A percentile compares a stretch with the other conserved stretches of the same genome.
Conservation (phyloP, 75 land plant genomes). For the Larix kaempferi region DNA sequence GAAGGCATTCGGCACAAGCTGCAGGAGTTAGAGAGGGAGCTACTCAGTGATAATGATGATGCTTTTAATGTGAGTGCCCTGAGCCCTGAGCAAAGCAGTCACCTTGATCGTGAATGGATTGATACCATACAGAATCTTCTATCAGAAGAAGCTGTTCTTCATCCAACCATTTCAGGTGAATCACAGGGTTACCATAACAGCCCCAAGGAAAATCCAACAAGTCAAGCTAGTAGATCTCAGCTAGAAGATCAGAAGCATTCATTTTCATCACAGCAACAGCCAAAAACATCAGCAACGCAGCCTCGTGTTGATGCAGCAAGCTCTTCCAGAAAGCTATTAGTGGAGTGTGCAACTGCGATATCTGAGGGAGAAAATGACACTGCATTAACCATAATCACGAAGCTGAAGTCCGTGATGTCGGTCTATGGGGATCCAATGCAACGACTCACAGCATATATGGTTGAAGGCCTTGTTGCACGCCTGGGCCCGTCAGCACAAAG, state of each 20-base stretch:
- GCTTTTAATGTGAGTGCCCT: constrained; percentile 7
- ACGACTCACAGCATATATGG: constrained; percentile 52
- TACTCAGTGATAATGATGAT: constrained; percentile 45
- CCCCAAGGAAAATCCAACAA: background rate
- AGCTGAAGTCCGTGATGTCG: constrained; percentile 28
- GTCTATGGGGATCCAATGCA: constrained; percentile 58
- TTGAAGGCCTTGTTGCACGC: constrained; percentile 44
- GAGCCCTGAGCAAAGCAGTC: constrained; percentile 6
- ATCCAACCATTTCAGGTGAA: background rate
- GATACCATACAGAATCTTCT: constrained; percentile 1
- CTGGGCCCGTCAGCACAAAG: constrained; percentile 13
- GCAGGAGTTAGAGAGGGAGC: constrained; percentile 47
- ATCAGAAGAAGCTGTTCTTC: background rate
- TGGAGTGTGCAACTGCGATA: constrained; percentile 54
- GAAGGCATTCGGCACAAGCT: constrained; percentile 36
- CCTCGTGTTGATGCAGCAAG: background rate
- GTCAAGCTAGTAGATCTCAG: background rate
- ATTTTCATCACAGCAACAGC: background rate
- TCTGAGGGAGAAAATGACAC: constrained; percentile 39
- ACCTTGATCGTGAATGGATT: constrained; percentile 9
- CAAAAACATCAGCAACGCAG: background rate
- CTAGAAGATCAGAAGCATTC: constrained; percentile 6
- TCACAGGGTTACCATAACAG: background rate
- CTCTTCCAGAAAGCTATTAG: constrained; percentile 25
- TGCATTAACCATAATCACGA: constrained; percentile 30